Base-by-base conservation (phyloP, 768 basidiomycete species). In the Lentinula sp. region DNA sequence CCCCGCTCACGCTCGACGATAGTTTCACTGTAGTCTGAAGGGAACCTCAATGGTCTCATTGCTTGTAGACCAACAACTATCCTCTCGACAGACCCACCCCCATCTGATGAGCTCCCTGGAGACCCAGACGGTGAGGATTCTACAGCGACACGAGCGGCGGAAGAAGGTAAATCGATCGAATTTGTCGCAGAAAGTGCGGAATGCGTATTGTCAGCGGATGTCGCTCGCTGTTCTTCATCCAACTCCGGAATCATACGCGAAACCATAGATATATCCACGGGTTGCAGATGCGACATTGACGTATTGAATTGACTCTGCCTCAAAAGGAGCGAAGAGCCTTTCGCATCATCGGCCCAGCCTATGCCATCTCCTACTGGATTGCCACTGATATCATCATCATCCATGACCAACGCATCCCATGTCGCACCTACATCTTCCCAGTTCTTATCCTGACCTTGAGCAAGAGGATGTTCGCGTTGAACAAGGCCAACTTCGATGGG, bases 401-500 rank as follows among this genome's bases (percentile, higher is more conserved):
- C 75, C 28, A 65, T 66, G 5, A 79, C 75, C 13, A 83, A 70
- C 9, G 74, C 75, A 54, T 86, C 83, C 83, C 86, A 86, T 11
- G 74, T 75, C 3, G 75, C 76, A 28, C 81, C 79, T 1, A 86
- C 75, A 52, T 84, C 80, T 10, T 80, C 76, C 84, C 84, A 86
- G 32, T 71, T 69, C 16, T 71, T 67, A 49, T 76, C 75, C 0
- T 66, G 68, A 4, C 71, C 74, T 32, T 68, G 61, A 34, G 70
- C 67, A 39, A 70, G 68, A 15, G 65, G 66, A 9, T 67, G 64
- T 34, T 79, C 79, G 62, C 78, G 83, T 73, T 78, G 80, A 6
- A 86, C 71, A 7, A 86, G 74, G 5, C 89, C 89, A 11, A 81
- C 72, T 69, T 83, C 82, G 10, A 88, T 74, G 0, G 71, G 72